Evolutionary conservation across 2,329 filamentous ascomycete species (phyloP), one percentile per base, ranked within the genome.

Genomic region (Neofusicoccum cordaticola): DNA sequence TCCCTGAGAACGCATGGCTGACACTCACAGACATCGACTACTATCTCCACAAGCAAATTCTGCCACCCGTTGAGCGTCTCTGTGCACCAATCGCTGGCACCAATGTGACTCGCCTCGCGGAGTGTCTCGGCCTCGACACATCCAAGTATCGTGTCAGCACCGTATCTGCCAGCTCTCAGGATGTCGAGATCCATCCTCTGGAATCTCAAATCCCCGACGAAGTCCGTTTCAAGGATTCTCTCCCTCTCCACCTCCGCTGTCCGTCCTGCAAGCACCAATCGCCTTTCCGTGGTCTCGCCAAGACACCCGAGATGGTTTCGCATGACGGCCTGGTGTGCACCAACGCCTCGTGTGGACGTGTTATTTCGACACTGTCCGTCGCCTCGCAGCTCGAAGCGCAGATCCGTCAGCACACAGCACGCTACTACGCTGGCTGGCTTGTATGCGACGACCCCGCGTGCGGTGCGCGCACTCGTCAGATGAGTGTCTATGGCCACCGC

Each of bases 1-100:
- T 4, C 12, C 8, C 15, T 1, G 19, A 9, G 6, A 5, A 51
- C 15, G 27, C 4, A 31, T 62, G 15, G 57, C 56, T 65, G 11
- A 65, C 44, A 19, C 35, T 4, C 44, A 8, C 56, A 65, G 95
- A 99, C 73, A 86, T 97, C n/a, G 95, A 99, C 74, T 98, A 93
- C 86, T 99, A 99, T 77, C 87, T 99, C 44, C 90, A 92, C 81
- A 99, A 99, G 82, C 95, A 99, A 78, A 97, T 99, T 66, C 92
- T 99, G 79, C 95, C 95, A 11, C 95, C 95, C 0, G 95, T 99
- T 31, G 95, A 99, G 80, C 92, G 95, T 84, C 88, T 99, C 22
- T 99, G 95, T 75, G 95, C 94, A 67, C 97, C 96, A 66, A 97
- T 99, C 72, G 87, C 87, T 13, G 95, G 95, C 66, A 99, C 95